Conservation (phyloP, 2,329 filamentous ascomycete species). For the Bipolaris sorokiniana region DNA sequence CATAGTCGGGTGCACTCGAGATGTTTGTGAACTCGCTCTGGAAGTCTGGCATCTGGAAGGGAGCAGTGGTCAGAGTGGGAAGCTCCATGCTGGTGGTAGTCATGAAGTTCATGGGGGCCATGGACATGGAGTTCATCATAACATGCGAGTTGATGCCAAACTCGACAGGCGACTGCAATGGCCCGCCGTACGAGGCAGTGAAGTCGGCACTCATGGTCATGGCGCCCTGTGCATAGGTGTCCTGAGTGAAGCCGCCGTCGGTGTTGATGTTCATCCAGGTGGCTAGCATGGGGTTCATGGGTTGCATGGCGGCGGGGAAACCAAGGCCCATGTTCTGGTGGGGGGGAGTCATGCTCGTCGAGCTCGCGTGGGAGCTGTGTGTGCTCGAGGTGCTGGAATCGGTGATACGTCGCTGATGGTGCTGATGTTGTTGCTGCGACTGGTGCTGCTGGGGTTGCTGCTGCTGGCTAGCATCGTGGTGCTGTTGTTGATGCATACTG, state of each 20-base stretch:
- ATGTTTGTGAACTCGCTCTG: constrained; percentile 67
- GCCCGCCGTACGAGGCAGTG: constrained; percentile 48
- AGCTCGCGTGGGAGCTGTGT: constrained; percentile 29
- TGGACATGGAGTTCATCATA: constrained; percentile 18
- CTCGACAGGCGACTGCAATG: constrained; percentile 56
- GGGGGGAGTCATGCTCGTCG: constrained; percentile 44
- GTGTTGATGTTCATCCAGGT: constrained; percentile 54
- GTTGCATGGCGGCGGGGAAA: constrained; percentile 43
- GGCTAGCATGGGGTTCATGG: constrained; percentile 45
- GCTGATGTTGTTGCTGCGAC: constrained; percentile 25
- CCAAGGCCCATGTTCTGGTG: constrained; percentile 42
- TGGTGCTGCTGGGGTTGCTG: constrained; percentile 28
- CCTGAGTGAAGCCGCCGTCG: constrained; percentile 40
- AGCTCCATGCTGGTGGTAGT: constrained; percentile 53
- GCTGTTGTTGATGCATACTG: constrained; percentile 39
- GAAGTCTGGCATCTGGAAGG: constrained; percentile 67
- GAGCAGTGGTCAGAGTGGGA: constrained; percentile 50
- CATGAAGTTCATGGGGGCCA: constrained; percentile 34
- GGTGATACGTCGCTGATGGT: constrained; percentile 38
- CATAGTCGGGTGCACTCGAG: constrained; percentile 58
- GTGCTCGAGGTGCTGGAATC: constrained; percentile 34
- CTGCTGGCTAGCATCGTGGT: constrained; percentile 19
- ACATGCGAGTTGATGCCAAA: constrained; percentile 52
- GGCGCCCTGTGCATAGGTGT: constrained; percentile 31
- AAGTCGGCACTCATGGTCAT: constrained; percentile 48